Conservation (phyloP, 768 basidiomycete species). For the Phaffia tasmanica region DNA sequence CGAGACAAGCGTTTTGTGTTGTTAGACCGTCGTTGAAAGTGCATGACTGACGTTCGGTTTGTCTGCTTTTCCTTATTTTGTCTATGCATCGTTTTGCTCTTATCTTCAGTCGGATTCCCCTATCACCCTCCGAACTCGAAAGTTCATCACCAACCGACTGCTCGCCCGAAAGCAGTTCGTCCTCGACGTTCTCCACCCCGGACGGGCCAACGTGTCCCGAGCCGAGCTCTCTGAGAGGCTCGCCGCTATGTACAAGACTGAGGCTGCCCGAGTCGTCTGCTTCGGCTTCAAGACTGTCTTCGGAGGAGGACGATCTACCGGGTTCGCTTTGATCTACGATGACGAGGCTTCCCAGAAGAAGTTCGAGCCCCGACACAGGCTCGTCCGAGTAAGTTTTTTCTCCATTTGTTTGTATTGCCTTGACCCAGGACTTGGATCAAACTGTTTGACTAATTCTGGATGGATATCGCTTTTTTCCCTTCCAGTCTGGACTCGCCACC, state of each 20-base stretch:
- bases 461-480: neutral
- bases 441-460: neutral
- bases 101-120: slow-evolving; percentile 44
- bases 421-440: too few species aligned
- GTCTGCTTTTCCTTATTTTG: too few species aligned
- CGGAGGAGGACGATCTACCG: slow-evolving; percentile 95
- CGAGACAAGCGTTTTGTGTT: too few species aligned
- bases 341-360: slow-evolving; percentile 87
- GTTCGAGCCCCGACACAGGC: slow-evolving; percentile 91
- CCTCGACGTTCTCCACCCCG: slow-evolving; percentile 81
- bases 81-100: too few species aligned
- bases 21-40: too few species aligned
- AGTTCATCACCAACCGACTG: slow-evolving; percentile 99
- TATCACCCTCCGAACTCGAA: slow-evolving; percentile 92
- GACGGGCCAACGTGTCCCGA: slow-evolving; percentile 84
- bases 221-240: slow-evolving; percentile 85
- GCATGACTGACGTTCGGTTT: too few species aligned
- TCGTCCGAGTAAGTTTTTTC: slow-evolving; percentile 67
- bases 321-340: slow-evolving; percentile 96
- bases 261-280: slow-evolving; percentile 74
- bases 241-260: slow-evolving; percentile 80
- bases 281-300: slow-evolving; percentile 69
- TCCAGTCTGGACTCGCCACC: slow-evolving; percentile 42
- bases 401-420: too few species aligned
- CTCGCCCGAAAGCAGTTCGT: slow-evolving; percentile 84